These are phyloP conservation scores for Coniochaeta pulveracea DNA, from an alignment of 2,329 filamentous ascomycete species.

Conservation along the genomic window DNA sequence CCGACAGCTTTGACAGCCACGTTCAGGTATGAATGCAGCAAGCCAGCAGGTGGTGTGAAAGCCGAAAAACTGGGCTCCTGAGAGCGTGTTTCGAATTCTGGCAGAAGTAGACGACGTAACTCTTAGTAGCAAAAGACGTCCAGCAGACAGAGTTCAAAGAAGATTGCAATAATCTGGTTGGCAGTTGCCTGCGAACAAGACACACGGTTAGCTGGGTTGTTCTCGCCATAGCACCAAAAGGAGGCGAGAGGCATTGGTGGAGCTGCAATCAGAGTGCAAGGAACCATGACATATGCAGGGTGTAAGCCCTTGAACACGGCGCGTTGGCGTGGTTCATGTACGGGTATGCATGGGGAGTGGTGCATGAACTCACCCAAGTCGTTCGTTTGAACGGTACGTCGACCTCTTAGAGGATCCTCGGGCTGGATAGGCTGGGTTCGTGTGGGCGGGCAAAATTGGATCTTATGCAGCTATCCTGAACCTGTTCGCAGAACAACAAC, in stretches of 20 bases:
- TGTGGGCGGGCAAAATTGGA: slow-evolving; percentile 15
- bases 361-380: background rate
- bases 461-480: slow-evolving; percentile 32
- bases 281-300: background rate
- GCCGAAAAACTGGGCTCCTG: too few species aligned
- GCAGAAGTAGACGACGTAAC: background rate
- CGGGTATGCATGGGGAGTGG: background rate
- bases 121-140: background rate
- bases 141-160: background rate
- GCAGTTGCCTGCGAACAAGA: background rate
- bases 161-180: background rate
- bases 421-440: slow-evolving; percentile 9
- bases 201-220: too few species aligned
- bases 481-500: slow-evolving; percentile 31
- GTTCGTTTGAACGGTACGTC: background rate
- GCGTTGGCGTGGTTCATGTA: background rate
- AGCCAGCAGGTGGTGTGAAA: too few species aligned
- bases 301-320: background rate
- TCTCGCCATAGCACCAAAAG: too few species aligned
- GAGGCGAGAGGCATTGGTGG: too few species aligned
- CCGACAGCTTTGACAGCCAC: too few species aligned
- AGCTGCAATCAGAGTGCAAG: background rate
- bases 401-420: background rate
- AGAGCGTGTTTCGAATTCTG: background rate
- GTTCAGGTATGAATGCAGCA: too few species aligned